Evolutionary conservation across 164 flowering plant species (phyloP), one percentile per base, ranked within the genome.

Genomic region (Umbilicus rupestris): DNA sequence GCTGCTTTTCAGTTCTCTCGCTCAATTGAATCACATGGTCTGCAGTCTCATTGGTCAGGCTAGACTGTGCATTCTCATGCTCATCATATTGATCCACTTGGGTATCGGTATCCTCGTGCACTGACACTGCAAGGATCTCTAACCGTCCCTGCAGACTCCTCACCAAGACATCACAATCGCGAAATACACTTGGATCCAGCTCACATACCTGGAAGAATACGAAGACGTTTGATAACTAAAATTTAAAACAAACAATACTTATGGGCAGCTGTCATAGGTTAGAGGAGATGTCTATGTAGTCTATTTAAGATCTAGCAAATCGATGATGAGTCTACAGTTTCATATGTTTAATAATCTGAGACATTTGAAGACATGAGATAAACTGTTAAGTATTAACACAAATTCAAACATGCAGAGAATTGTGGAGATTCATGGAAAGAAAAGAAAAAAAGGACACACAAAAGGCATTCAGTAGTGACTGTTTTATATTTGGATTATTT

Each of bases 61-160:
- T 76, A 31, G 81, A 47, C 60, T 78, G 68, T 20, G 69, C 64
- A 3, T 79, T 79, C 26, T 86, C 89, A 20, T 82, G 72, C 28
- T 87, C 95, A 62, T 90, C 93, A 52, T 76, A 87, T 22, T 84
- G 69, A 64, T 87, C 95, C 45, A 85, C 89, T 44, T 74, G 71
- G 49, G 83, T 78, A 45, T 89, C 96, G 24, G 85, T 88, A 39
- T 91, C 96, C 3, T 72, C 79, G 73, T 94, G 95, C 73, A 85
- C 86, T 4, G 92, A 89, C 16, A 84, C 81, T 20, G 97, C 84
- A 62, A 94, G 96, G 66, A 94, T 83, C 77, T 91, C 96, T 66
- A 84, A 69, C 68, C 81, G 84, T 33, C 97, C 99, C 50, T 87
- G 92, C 66, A 92, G 69, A 72, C 75, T 82, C 74, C 90, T 84